Conservation (phyloP, 306 rosid genomes). For the Cucurbita moschata region DNA sequence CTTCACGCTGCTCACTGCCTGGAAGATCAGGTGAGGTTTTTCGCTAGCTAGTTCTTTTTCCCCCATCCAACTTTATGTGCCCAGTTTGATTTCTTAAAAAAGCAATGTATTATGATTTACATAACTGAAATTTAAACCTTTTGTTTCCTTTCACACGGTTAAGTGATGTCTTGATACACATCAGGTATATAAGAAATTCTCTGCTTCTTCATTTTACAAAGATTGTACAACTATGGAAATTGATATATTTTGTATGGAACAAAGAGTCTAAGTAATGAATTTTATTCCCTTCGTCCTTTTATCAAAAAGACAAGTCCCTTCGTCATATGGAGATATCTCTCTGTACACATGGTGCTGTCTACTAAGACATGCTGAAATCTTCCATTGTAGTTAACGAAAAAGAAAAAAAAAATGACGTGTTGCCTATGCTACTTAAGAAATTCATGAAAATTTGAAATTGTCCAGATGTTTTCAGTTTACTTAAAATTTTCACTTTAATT, state of each 20-base stretch:
- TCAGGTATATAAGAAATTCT: neutral
- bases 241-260: neutral
- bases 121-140: neutral
- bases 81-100: neutral
- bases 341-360: neutral
- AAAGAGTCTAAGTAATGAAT: neutral
- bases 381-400: neutral
- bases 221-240: neutral
- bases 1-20: constrained; percentile 52
- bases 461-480: neutral
- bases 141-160: neutral
- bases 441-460: neutral
- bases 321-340: neutral
- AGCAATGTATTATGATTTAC: neutral
- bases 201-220: neutral
- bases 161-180: neutral
- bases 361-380: neutral
- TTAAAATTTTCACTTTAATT: neutral
- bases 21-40: constrained; percentile 60
- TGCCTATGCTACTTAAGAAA: neutral
- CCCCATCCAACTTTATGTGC: neutral
- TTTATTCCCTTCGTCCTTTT: neutral
- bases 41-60: neutral
- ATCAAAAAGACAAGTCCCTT: neutral
- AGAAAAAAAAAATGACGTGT: neutral